Conservation (phyloP, 345 rosid genomes). For the Moringa oleifera region DNA sequence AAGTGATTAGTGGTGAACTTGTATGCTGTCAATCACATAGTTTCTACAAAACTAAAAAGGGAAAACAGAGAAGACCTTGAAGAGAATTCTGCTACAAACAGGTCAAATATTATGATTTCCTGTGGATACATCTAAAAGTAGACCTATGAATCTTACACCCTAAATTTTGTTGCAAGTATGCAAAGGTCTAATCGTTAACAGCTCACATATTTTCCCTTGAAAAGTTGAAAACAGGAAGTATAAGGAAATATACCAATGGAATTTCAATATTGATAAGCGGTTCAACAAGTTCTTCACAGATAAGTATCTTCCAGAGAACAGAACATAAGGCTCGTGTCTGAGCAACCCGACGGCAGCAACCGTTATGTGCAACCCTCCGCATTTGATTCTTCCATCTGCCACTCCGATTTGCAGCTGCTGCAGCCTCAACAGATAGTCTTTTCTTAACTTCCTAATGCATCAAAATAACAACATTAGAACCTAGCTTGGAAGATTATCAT, state of each 20-base stretch:
- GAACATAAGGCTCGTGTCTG: slow-evolving; percentile 69
- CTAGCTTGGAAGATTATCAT: slow-evolving; percentile 8
- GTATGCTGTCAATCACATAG: background rate
- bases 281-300: slow-evolving; percentile 66
- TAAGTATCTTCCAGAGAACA: slow-evolving; percentile 81
- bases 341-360: slow-evolving; percentile 93
- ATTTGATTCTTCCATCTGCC: slow-evolving; percentile 97
- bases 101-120: background rate
- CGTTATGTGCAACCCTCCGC: slow-evolving; percentile 89
- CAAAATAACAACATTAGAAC: slow-evolving; percentile 25
- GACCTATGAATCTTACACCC: background rate
- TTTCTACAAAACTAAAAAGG: too few relatives aligned
- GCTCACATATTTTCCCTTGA: slow-evolving; percentile 9
- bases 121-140: background rate
- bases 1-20: too few relatives aligned
- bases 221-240: slow-evolving; percentile 8
- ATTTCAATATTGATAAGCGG: slow-evolving; percentile 62
- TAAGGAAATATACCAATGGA: slow-evolving; percentile 60
- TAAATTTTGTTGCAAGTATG: background rate
- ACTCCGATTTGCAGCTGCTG: slow-evolving; percentile 80
- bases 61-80: background rate
- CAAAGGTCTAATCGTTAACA: background rate
- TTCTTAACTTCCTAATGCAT: slow-evolving; percentile 72
- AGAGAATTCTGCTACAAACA: background rate
- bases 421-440: slow-evolving; percentile 73